phyloP scores from a whole-genome alignment of 129 eudicot species.

The Tagetes erecta region DNA sequence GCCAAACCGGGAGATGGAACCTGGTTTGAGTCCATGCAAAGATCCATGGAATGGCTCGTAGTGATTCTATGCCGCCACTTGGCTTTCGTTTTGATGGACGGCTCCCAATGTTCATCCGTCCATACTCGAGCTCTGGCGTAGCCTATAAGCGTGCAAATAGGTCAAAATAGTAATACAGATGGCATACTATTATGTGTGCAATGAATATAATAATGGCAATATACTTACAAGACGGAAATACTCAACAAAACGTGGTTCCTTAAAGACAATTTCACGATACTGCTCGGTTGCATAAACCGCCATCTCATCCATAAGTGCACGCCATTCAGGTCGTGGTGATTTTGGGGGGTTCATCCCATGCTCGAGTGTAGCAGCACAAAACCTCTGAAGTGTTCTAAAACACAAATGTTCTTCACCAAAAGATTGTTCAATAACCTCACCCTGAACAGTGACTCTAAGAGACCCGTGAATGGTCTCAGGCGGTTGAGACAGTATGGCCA shows the following conservation, averaged over 20 bases:
- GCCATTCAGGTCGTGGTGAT: constrained; percentile 95
- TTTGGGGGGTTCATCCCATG: constrained; percentile 96
- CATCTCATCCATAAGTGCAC: constrained; percentile 87
- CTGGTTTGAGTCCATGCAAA: constrained; percentile 98
- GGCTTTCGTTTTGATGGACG: constrained; percentile 97
- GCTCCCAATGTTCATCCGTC: constrained; percentile 97
- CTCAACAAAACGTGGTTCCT: constrained; percentile 97
- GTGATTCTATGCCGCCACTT: constrained; percentile 95
- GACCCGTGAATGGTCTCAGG: constrained; percentile 94
- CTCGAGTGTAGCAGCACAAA: constrained; percentile 92
- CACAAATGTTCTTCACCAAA: constrained; percentile 97
- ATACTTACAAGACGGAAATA: constrained; percentile 93
- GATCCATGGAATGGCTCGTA: constrained; percentile 98
- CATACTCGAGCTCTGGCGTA: constrained; percentile 95
- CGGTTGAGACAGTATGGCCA: constrained; percentile 96
- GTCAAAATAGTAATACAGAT: background rate
- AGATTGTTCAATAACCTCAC: constrained; percentile 97
- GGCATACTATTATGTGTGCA: background rate
- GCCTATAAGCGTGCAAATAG: constrained; percentile 48
- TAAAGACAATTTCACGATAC: constrained; percentile 81
- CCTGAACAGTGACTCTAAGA: constrained; percentile 94
- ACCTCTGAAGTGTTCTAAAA: constrained; percentile 89
- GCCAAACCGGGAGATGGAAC: constrained; percentile 99
- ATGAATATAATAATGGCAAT: constrained; percentile 1
- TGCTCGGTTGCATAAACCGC: constrained; percentile 84